Evolutionary conservation across 2,329 filamentous ascomycete species (phyloP), one percentile per base, ranked within the genome.

Genomic region (Cladosporium sp.): DNA sequence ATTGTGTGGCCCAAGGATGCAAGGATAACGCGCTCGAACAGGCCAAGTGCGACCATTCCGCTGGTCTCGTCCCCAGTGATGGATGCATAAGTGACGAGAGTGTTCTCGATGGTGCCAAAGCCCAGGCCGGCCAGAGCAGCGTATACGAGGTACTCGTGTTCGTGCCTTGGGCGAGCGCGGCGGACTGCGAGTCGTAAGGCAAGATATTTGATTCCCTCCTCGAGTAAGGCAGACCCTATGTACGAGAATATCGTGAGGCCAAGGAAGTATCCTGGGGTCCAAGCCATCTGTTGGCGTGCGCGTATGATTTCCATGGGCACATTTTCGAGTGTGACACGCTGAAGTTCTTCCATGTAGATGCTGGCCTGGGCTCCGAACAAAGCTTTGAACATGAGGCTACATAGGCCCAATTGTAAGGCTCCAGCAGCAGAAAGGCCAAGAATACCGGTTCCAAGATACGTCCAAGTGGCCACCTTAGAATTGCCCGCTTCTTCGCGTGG

Each of bases 61-160:
- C 14, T 28, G 7, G 21, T 38, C n/a, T 30, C 59, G 3, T 24
- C 8, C 6, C 18, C 52, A 14, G 30, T 8, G 8, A 62, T 12
- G 4, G 47, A 62, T 28, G 12, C 30, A 15, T 54, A 62, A 5
- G 59, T 41, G 14, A 62, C 59, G 11, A 62, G 47, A 8, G 38
- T 52, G 24, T 54, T 62, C 21, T 62, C 59, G 6, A 62, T 30
- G 7, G 59, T 62, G 7, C 59, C 59, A 8, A 38, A 62, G 5
- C 47, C 59, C n/a, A 62, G 10, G 21, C 59, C 59, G 30, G 59
- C 59, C 0, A 28, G 5, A 26, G 59, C 59, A n/a, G 28, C 59
- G 34, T 62, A 62, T 6, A 62, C 41, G 47, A 62, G 59, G 14
- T 62, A 62, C 47, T 62, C 59, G 10, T 36, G 47, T 12, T 62